Percentiles rank a stretch among this genome's conserved stretches.
Conservation (phyloP, 768 basidiomycete species). For the Termitomyces sp. region DNA sequence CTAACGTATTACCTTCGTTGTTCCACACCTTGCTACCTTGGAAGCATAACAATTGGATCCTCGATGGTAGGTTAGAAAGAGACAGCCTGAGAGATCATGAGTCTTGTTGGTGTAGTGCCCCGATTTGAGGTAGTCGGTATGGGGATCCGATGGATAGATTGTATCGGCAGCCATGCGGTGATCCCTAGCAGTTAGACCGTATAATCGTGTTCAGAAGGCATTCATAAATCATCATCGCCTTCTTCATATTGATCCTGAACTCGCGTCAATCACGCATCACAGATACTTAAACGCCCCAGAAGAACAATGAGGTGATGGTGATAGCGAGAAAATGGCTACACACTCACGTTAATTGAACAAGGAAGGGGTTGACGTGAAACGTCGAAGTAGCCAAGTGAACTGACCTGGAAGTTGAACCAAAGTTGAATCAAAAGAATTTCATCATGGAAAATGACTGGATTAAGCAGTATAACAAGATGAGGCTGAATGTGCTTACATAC, state of each 20-base stretch:
- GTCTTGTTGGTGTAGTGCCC: background rate
- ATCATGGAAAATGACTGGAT: background rate
- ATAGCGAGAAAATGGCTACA: background rate
- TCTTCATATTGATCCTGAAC: background rate
- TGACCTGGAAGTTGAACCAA: background rate
- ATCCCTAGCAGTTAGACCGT: background rate
- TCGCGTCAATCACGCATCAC: background rate
- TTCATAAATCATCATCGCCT: background rate
- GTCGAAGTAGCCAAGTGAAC: background rate
- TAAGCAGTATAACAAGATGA: background rate
- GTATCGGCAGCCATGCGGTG: background rate
- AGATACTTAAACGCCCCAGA: background rate
- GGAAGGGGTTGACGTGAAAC: constrained; percentile 3
- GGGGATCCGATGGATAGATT: background rate
- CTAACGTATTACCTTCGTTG: background rate
- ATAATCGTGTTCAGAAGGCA: background rate
- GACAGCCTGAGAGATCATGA: background rate
- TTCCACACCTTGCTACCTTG: background rate
- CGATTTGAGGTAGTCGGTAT: background rate
- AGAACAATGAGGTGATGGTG: background rate
- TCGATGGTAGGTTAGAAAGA: background rate
- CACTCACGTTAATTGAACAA: background rate
- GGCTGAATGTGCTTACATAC: background rate
- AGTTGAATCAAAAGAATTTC: background rate
- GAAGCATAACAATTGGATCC: background rate